Percentiles rank a stretch among this genome's conserved stretches.
Conservation (phyloP, 2,329 filamentous ascomycete species). For the Cephalotrichum gorgonifer region DNA sequence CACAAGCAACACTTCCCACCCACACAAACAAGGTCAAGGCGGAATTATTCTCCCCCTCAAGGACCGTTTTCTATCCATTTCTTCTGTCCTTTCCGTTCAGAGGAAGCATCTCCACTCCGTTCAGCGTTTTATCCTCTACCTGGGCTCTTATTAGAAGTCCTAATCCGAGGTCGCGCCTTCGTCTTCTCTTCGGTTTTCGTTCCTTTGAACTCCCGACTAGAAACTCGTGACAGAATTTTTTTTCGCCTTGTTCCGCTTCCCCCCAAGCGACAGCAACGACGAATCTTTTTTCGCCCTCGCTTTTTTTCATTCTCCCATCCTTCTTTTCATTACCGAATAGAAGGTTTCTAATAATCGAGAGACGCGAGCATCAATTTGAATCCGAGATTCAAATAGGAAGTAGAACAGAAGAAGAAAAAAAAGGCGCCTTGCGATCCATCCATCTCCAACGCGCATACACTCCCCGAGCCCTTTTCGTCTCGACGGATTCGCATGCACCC, state of each 20-base stretch:
- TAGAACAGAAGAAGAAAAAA: background rate
- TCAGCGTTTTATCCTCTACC: slow-evolving; percentile 7
- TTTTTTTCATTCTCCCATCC: slow-evolving; percentile 4
- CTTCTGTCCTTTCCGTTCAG: slow-evolving; percentile 12
- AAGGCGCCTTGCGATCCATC: background rate
- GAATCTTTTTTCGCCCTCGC: background rate
- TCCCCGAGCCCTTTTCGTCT: background rate
- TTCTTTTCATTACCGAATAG: slow-evolving; percentile 1
- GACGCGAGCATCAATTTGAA: background rate
- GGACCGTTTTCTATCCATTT: slow-evolving; percentile 10
- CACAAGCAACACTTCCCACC: slow-evolving; percentile 4
- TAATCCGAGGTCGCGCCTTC: slow-evolving; percentile 4
- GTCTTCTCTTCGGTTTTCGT: slow-evolving; percentile 1
- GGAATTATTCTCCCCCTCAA: slow-evolving; percentile 9
- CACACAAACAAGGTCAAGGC: slow-evolving; percentile 9
- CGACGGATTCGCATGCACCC: background rate
- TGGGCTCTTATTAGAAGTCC: slow-evolving; percentile 1
- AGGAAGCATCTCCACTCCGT: slow-evolving; percentile 13
- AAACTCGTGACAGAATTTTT: slow-evolving; percentile 4
- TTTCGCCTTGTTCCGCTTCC: background rate
- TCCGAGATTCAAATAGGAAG: background rate
- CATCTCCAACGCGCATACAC: background rate
- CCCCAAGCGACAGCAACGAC: background rate
- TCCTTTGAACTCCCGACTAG: slow-evolving; percentile 6
- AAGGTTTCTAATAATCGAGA: slow-evolving; percentile 1